Evolutionary conservation across 1,284 basidiomycete genomes (phyloP).

Genomic region (Puccinia polysora): DNA sequence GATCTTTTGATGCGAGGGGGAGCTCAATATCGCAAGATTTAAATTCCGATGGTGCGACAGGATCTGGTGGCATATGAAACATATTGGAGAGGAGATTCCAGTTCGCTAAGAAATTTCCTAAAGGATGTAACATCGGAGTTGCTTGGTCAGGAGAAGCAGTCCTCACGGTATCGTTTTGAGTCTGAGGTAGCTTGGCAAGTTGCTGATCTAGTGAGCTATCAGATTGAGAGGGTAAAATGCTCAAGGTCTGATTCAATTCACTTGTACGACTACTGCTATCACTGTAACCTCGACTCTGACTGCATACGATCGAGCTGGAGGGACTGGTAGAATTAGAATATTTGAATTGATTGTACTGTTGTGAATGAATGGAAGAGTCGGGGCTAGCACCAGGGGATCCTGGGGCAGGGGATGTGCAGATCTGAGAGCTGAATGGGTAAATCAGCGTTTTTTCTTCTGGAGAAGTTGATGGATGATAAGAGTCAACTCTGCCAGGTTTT

Average conservation of each 20-base stretch:
- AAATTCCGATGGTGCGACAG: too few species aligned
- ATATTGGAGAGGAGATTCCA: slow-evolving; percentile 14
- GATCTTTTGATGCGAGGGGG: slow-evolving; percentile 44
- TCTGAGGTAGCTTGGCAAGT: background rate
- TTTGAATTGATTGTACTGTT: slow-evolving; percentile 1
- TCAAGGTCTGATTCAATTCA: slow-evolving; percentile 10
- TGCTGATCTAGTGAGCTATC: slow-evolving; percentile 8
- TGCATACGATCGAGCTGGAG: slow-evolving; percentile 26
- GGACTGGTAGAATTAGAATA: slow-evolving; percentile 26
- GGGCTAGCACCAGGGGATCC: slow-evolving; percentile 27
- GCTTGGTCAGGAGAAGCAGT: slow-evolving; percentile 45
- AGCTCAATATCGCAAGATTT: slow-evolving; percentile 44
- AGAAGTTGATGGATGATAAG: slow-evolving; percentile 13
- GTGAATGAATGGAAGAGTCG: slow-evolving; percentile 9
- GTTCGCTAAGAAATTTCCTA: slow-evolving; percentile 48
- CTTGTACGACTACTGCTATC: slow-evolving; percentile 11
- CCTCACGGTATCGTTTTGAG: background rate
- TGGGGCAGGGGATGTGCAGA: slow-evolving; percentile 2
- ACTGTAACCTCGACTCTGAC: slow-evolving; percentile 14
- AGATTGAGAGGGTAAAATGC: slow-evolving; percentile 21
- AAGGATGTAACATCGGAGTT: slow-evolving; percentile 51
- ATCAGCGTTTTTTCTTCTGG: slow-evolving; percentile 15
- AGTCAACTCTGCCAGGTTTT: background rate
- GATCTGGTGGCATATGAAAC: slow-evolving; percentile 43
- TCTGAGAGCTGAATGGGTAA: slow-evolving; percentile 18